Conservation (phyloP, 306 rosid species). For the Lathyrus tuberosus region DNA sequence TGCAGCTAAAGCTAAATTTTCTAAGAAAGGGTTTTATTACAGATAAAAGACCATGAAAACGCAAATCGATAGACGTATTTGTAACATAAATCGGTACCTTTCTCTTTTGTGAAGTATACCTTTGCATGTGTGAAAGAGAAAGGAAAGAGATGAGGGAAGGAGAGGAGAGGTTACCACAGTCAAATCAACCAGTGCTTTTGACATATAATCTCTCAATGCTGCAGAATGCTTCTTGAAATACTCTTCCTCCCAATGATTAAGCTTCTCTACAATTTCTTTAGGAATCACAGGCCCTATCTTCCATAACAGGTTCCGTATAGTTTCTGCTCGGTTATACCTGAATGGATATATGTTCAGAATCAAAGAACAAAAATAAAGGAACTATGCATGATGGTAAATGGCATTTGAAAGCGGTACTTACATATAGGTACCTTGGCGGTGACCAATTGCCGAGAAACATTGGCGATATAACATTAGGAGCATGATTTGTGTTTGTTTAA, state of each 20-base stretch:
- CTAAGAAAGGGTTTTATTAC: background rate
- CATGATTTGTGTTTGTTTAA: constrained; percentile 59
- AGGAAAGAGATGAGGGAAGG: background rate
- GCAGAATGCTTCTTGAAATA: constrained; percentile 76
- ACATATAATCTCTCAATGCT: constrained; percentile 69
- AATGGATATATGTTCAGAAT: constrained; percentile 34
- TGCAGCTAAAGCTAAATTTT: constrained; percentile 5
- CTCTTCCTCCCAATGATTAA: constrained; percentile 70
- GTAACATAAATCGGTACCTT: constrained; percentile 9
- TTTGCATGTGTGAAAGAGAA: background rate
- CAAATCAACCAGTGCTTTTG: constrained; percentile 60
- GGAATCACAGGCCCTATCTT: constrained; percentile 79
- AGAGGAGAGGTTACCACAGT: constrained; percentile 71
- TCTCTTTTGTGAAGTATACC: constrained; percentile 2
- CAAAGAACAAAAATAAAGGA: constrained; percentile 13
- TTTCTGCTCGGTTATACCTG: constrained; percentile 76
- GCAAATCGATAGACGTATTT: background rate
- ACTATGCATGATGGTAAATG: constrained; percentile 2
- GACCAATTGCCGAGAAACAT: constrained; percentile 69
- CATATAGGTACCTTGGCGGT: constrained; percentile 84
- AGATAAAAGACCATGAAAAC: constrained; percentile 18
- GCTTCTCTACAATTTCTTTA: constrained; percentile 72
- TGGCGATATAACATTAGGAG: constrained; percentile 44
- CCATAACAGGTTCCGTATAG: constrained; percentile 67
- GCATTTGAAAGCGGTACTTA: constrained; percentile 42